Evolutionary conservation across 2,329 filamentous ascomycete species (phyloP).

Genomic region (Talaromyces sp.): DNA sequence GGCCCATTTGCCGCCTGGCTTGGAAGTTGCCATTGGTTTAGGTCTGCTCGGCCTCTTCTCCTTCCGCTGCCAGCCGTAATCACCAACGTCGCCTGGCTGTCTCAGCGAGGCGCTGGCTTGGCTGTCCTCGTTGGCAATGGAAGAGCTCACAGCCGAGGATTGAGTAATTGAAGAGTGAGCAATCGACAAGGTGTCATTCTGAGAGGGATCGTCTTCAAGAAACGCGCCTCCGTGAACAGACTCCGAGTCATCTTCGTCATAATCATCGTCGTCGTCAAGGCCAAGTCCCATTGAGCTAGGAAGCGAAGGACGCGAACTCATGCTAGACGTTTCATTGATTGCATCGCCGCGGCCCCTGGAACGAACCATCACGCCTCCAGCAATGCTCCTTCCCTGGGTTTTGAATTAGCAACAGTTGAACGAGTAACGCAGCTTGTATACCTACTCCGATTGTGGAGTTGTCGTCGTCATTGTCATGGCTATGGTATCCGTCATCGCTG

Average conservation of each 20-base stretch:
- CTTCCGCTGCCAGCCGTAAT: background rate
- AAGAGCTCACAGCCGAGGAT: background rate
- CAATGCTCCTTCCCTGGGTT: background rate
- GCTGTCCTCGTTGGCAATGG: background rate
- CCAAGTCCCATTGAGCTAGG: background rate
- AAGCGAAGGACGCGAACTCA: background rate
- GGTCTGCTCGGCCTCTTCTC: background rate
- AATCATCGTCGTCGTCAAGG: conserved; percentile 10
- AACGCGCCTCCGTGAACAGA: conserved; percentile 15
- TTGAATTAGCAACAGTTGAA: background rate
- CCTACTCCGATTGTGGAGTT: background rate
- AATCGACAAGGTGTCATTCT: background rate
- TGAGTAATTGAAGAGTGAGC: background rate
- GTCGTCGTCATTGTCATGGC: background rate
- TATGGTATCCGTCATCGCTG: background rate
- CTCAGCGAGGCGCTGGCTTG: background rate
- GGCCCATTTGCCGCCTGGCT: background rate
- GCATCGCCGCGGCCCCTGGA: background rate
- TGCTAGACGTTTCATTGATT: background rate
- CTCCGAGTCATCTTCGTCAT: conserved; percentile 12
- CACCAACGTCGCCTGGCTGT: background rate
- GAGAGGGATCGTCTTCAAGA: background rate
- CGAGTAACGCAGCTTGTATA: background rate
- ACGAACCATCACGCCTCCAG: background rate
- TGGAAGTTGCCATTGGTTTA: background rate